Percentiles rank a stretch among this genome's conserved stretches.
phyloP scores from a whole-genome alignment of 2,329 filamentous ascomycete genomes.

The Ophiostoma montium region DNA sequence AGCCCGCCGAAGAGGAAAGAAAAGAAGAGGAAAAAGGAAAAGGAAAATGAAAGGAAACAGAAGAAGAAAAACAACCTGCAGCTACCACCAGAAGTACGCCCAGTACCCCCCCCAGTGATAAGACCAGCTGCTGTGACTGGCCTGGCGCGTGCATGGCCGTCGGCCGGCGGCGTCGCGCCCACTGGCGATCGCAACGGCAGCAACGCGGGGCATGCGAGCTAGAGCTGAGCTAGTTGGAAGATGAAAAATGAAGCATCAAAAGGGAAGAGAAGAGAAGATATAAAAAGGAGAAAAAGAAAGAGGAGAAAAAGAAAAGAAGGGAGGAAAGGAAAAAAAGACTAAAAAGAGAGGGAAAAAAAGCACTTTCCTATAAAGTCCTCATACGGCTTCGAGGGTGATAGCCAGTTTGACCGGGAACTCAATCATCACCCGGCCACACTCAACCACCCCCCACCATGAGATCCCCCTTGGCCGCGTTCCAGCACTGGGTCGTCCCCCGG shows the following conservation, averaged over 20 bases:
- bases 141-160: not conserved
- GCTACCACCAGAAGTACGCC: not conserved
- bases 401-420: no score
- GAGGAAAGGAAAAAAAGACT: not conserved
- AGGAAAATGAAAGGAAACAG: not conserved
- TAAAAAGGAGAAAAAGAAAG: not conserved
- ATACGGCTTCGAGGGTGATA: no score
- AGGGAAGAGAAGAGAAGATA: not conserved
- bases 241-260: not conserved
- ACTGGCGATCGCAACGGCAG: not conserved
- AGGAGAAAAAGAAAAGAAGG: not conserved
- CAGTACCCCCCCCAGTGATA: not conserved
- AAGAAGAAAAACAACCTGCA: not conserved
- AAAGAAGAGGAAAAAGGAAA: not conserved
- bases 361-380: not conserved
- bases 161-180: not conserved
- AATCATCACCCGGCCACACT: not conserved
- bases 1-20: not conserved
- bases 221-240: not conserved
- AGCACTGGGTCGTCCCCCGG: conserved; percentile 3
- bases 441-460: not conserved
- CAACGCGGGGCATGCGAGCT: no score
- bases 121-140: not conserved
- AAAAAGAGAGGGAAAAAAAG: not conserved
- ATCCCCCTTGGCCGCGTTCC: not conserved